Percentiles rank a stretch among this genome's conserved stretches.
Evolutionary conservation across 139 green algal genomes (phyloP).

Genomic region (Picocystis salinarum): DNA sequence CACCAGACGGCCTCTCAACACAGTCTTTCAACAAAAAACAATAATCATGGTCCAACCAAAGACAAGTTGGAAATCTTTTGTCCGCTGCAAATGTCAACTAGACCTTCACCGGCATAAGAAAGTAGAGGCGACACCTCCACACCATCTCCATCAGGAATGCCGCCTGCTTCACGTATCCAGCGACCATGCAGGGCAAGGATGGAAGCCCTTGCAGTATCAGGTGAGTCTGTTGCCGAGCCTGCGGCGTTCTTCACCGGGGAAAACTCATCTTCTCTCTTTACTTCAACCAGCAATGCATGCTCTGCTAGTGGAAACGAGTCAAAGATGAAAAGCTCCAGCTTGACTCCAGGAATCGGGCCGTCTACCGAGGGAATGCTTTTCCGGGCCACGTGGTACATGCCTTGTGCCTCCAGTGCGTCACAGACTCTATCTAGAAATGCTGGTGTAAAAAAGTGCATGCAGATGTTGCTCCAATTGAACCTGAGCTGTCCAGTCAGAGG

Average conservation of each 20-base stretch:
- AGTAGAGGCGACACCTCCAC: constrained; percentile 51
- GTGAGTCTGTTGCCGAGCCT: constrained; percentile 43
- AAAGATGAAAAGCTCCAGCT: constrained; percentile 95
- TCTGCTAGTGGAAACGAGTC: constrained; percentile 61
- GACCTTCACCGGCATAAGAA: constrained; percentile 54
- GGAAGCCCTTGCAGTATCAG: constrained; percentile 51
- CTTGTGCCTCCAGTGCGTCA: background rate
- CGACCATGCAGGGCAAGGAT: constrained; percentile 43
- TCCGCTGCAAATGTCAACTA: constrained; percentile 21
- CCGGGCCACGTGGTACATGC: constrained; percentile 63
- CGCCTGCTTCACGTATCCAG: constrained; percentile 23
- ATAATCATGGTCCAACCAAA: no score
- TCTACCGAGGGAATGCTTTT: constrained; percentile 63
- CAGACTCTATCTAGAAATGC: constrained; percentile 42
- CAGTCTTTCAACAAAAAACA: no score
- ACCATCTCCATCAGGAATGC: constrained; percentile 23
- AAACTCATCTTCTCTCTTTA: constrained; percentile 49
- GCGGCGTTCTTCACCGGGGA: constrained; percentile 75
- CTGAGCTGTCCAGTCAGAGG: constrained; percentile 28
- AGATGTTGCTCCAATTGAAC: constrained; percentile 73
- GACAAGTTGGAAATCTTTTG: no score
- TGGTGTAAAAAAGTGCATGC: constrained; percentile 82
- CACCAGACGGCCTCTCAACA: no score
- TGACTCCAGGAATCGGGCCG: constrained; percentile 35
- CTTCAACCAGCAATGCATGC: constrained; percentile 31